A percentile compares a stretch with the other conserved stretches of the same genome.
Evolutionary conservation across 2,329 filamentous ascomycete species (phyloP).

Genomic region (Thelonectria blattea): DNA sequence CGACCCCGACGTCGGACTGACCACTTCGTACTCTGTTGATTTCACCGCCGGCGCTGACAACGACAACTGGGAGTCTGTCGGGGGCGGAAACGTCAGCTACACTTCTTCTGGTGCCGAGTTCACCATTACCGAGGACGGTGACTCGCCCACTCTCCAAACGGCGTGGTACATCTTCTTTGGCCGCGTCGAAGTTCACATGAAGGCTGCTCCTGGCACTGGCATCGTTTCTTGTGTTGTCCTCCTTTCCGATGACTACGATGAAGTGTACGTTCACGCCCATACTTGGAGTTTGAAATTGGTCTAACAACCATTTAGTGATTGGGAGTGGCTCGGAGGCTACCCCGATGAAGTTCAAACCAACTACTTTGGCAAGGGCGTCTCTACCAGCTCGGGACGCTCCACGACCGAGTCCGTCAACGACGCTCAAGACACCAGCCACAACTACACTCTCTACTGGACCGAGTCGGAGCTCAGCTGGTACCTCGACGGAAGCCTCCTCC

Average conservation of each 20-base stretch:
- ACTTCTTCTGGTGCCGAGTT: conserved; percentile 33
- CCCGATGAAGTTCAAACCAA: conserved; percentile 60
- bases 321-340: conserved; percentile 59
- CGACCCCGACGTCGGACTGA: conserved; percentile 19
- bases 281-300: too few species aligned
- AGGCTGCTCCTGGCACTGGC: conserved; percentile 73
- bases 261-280: conserved; percentile 18
- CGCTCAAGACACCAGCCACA: conserved; percentile 56
- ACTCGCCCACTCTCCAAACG: conserved; percentile 67
- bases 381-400: conserved; percentile 65
- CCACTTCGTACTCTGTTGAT: conserved; percentile 29
- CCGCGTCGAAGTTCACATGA: conserved; percentile 71
- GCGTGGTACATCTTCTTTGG: conserved; percentile 89
- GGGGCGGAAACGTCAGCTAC: conserved; percentile 29
- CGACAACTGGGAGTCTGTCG: conserved; percentile 29
- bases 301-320: conserved; percentile 54
- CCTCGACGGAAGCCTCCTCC: conserved; percentile 54
- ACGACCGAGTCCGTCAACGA: conserved; percentile 48
- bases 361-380: conserved; percentile 75
- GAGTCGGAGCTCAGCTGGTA: conserved; percentile 62
- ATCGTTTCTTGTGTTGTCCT: conserved; percentile 79
- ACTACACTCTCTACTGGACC: conserved; percentile 73
- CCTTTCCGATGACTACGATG: conserved; percentile 76
- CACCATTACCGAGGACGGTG: conserved; percentile 64
- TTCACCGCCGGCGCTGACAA: conserved; percentile 31